phyloP scores from a whole-genome alignment of 2,329 filamentous ascomycete species.

The Verticillium nubilum region DNA sequence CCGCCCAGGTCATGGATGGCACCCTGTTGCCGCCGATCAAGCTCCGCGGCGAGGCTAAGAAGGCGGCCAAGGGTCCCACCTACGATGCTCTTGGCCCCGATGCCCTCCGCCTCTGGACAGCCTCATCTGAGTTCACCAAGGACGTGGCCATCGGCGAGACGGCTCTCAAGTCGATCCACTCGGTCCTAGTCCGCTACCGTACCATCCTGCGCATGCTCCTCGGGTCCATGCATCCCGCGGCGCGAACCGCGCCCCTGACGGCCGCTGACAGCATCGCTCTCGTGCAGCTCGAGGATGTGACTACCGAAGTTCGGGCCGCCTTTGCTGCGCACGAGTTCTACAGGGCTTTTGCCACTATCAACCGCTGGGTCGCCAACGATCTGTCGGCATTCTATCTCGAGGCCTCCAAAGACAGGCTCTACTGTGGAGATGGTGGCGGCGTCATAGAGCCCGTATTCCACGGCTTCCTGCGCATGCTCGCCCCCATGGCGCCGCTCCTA shows the following conservation, averaged over 20 bases:
- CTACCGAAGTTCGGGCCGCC: constrained; percentile 56
- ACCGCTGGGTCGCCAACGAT: constrained; percentile 75
- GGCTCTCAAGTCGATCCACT: constrained; percentile 72
- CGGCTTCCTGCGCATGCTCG: constrained; percentile 71
- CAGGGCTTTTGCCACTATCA: constrained; percentile 67
- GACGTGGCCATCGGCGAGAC: constrained; percentile 79
- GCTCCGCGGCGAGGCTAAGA: constrained; percentile 47
- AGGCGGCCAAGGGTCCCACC: constrained; percentile 23
- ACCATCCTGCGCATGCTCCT: constrained; percentile 87
- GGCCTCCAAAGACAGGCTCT: constrained; percentile 83
- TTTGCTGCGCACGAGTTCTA: constrained; percentile 77
- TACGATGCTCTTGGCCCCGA: constrained; percentile 79
- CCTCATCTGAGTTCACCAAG: constrained; percentile 83
- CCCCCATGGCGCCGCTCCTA: constrained; percentile 74
- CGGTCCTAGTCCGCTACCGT: constrained; percentile 77
- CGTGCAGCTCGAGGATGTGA: constrained; percentile 63
- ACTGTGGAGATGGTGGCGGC: constrained; percentile 70
- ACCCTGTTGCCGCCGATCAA: constrained; percentile 67
- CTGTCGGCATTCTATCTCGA: constrained; percentile 94
- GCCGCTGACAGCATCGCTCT: constrained; percentile 70
- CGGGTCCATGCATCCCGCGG: constrained; percentile 60
- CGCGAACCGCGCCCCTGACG: constrained; percentile 45
- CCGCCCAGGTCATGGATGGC: constrained; percentile 79
- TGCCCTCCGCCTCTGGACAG: constrained; percentile 83
- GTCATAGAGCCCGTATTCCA: constrained; percentile 62